A percentile compares a stretch with the other conserved stretches of the same genome.
Conservation (phyloP, 2,329 filamentous ascomycete genomes). For the Akanthomyces muscarius region DNA sequence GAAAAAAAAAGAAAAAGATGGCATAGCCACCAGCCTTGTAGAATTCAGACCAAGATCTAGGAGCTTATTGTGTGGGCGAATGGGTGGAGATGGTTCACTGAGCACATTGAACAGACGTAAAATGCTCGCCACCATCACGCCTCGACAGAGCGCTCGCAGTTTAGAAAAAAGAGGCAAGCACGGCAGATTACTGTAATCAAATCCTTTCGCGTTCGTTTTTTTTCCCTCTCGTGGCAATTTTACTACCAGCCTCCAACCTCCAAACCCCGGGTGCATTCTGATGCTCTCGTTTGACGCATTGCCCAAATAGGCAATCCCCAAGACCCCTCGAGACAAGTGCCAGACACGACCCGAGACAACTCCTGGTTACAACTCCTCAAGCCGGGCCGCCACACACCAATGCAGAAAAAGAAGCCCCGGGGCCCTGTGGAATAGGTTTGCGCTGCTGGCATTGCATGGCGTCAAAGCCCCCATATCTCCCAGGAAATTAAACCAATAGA, state of each 20-base stretch:
- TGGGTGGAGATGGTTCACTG: not conserved
- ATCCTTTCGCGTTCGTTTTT: not conserved
- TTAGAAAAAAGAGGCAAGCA: not conserved
- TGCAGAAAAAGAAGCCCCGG: not conserved
- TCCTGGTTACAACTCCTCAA: constrained; percentile 30
- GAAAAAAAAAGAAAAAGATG: not conserved
- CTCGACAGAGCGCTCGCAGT: not conserved
- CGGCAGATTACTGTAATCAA: not conserved
- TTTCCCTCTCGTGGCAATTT: not conserved
- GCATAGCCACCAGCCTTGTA: not conserved
- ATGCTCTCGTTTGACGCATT: constrained; percentile 17
- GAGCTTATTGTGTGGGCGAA: constrained; percentile 11
- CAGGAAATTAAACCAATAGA: not conserved
- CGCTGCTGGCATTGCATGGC: not conserved
- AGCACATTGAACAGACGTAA: not conserved
- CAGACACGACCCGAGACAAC: constrained; percentile 34
- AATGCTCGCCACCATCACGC: not conserved
- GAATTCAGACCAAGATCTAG: constrained; percentile 7
- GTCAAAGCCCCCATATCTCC: not conserved
- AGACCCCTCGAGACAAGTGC: constrained; percentile 21
- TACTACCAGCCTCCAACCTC: not conserved
- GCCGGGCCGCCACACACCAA: not conserved
- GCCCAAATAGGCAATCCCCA: constrained; percentile 19
- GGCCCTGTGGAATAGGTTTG: not conserved
- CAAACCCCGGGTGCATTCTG: not conserved